phyloP scores from a whole-genome alignment of 2,329 filamentous ascomycete genomes.

The Fusarium nisikadoi region DNA sequence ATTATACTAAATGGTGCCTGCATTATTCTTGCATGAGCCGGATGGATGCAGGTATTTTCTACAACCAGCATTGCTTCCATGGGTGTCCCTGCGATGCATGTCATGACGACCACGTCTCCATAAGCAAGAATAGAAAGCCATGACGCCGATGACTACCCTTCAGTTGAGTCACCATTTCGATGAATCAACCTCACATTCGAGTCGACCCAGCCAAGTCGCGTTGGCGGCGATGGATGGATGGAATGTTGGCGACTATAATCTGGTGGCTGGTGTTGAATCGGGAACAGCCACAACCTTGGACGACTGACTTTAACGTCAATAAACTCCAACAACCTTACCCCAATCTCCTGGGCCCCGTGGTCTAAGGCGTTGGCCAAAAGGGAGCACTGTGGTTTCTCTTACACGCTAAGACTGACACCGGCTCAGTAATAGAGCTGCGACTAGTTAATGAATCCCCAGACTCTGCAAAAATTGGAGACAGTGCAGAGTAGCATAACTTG shows the following conservation, averaged over 20 bases:
- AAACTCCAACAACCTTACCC: conserved; percentile 32
- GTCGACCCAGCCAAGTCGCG: not conserved
- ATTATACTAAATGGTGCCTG: conserved; percentile 7
- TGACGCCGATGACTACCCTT: conserved; percentile 27
- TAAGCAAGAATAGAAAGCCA: conserved; percentile 17
- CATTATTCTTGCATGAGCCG: conserved; percentile 26
- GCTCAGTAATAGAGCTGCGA: conserved; percentile 16
- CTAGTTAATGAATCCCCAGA: conserved; percentile 39
- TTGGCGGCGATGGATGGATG: conserved; percentile 16
- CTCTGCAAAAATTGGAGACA: conserved; percentile 25
- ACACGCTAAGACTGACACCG: conserved; percentile 31
- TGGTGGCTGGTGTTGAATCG: conserved; percentile 32
- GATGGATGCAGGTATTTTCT: conserved; percentile 16
- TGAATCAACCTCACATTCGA: conserved; percentile 14
- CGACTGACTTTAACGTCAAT: conserved; percentile 18
- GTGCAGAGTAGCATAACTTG: conserved; percentile 8
- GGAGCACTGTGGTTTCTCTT: conserved; percentile 7
- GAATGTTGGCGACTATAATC: conserved; percentile 34
- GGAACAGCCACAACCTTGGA: conserved; percentile 2
- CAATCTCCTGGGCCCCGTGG: conserved; percentile 42
- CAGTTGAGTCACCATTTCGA: conserved; percentile 24
- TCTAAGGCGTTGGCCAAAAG: conserved; percentile 32
- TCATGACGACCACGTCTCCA: conserved; percentile 41
- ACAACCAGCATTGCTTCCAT: conserved; percentile 26
- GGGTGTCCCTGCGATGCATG: conserved; percentile 34